Base-by-base conservation (phyloP, 2,329 filamentous ascomycete species). In the Calonectria naviculata region DNA sequence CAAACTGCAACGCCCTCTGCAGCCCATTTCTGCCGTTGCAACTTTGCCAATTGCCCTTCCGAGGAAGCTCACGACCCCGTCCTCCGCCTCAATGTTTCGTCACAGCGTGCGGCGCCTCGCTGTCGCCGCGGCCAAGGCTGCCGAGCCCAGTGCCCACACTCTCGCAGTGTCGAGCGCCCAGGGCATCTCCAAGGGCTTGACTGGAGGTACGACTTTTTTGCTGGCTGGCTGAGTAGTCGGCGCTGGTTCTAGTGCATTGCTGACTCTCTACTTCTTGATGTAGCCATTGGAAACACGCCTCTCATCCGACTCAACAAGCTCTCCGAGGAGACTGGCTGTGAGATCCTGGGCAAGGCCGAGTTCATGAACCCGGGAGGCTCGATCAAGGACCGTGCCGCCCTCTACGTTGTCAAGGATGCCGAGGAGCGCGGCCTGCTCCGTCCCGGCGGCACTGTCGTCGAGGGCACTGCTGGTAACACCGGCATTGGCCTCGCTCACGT, bases 301-400 rank as follows among this genome's bases (percentile, higher is more conserved):
- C 90, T 99, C 65, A 97, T 99, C 83, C 93, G 94, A 60, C 88
- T 99, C 62, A 96, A 97, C 84, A 91, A 88, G 72, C 92, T 98
- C 76, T 98, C 96, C 46, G 91, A 94, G 71, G 90, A 97, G 81
- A 98, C 97, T 0, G 95, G 95, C 75, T 98, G 97, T 89, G 94
- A 97, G 78, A 88, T 99, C 70, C 92, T 98, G 46, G 97, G 96
- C 80, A 99, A 99, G 84, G 95, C 97, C 78, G 97, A 99, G 83
- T 99, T 99, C 86, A 97, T 97, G 88, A 99, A 99, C 87, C 97
- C 97, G 1, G 97, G 97, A 76, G 97, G 97, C 71, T 95, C 93
- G 66, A 93, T 99, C 82, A 99, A 99, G 86, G 97, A 99, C 85
- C 94, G 97, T 74, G 97, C 97, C 3, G 97, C 97, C 5, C 90